These are phyloP conservation scores for Globisporangium orthogonon DNA, from an alignment of 352 stramenopile genomes.

Conservation along the genomic window DNA sequence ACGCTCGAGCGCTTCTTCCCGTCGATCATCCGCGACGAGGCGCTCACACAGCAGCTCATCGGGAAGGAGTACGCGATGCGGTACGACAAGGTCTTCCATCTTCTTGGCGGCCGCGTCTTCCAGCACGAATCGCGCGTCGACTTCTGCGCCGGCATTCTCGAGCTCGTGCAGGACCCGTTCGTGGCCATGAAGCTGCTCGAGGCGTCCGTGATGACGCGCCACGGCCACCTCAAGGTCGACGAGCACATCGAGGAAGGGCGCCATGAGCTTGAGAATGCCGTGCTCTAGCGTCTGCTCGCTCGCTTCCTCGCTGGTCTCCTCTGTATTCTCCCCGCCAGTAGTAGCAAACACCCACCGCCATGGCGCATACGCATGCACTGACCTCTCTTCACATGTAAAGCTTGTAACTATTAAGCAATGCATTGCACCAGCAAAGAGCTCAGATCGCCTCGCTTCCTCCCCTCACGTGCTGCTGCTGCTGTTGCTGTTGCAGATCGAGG, in stretches of 20 bases:
- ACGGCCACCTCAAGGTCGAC: constrained; percentile 45
- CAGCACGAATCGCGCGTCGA: constrained; percentile 52
- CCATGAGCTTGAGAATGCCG: constrained; percentile 22
- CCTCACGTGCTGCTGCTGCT: too few species aligned
- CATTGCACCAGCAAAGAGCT: too few species aligned
- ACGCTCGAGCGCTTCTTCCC: constrained; percentile 47
- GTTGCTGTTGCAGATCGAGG: too few species aligned
- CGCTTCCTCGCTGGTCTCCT: too few species aligned
- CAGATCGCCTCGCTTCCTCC: too few species aligned
- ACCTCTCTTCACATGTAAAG: too few species aligned
- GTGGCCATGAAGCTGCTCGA: constrained; percentile 45
- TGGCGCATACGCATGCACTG: too few species aligned
- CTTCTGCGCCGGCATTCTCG: constrained; percentile 41
- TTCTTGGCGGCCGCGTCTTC: constrained; percentile 36
- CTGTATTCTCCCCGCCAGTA: too few species aligned
- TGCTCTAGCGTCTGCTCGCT: too few species aligned
- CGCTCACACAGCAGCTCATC: constrained; percentile 41
- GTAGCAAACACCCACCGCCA: too few species aligned
- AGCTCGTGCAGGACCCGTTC: constrained; percentile 45
- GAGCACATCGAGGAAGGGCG: constrained; percentile 31
- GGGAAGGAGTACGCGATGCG: constrained; percentile 52
- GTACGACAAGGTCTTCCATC: constrained; percentile 74
- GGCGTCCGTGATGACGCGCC: constrained; percentile 48
- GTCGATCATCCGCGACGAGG: constrained; percentile 42
- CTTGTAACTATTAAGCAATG: too few species aligned